These are phyloP conservation scores for Fusarium burgessii DNA, from an alignment of 2,329 filamentous ascomycete genomes.

Conservation along the genomic window DNA sequence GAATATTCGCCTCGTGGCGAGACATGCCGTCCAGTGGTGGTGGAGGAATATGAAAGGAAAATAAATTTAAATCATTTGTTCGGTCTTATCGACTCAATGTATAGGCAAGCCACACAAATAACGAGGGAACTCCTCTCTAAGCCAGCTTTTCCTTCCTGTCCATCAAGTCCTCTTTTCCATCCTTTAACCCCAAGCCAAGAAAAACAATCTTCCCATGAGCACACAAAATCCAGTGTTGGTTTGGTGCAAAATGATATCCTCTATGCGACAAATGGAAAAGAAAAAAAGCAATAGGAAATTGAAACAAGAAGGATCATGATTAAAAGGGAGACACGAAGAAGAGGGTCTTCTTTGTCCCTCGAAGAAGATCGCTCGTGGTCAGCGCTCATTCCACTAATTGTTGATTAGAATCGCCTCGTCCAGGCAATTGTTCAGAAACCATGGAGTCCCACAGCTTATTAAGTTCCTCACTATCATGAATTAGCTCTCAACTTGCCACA, in stretches of 20 bases:
- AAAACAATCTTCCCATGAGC: conserved; percentile 24
- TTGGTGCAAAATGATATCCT: conserved; percentile 36
- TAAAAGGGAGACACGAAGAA: not conserved
- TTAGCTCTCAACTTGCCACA: conserved; percentile 24
- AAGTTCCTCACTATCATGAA: conserved; percentile 50
- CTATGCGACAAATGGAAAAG: conserved; percentile 25
- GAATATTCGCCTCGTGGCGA: not conserved
- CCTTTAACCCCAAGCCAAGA: conserved; percentile 17
- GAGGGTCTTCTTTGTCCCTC: not conserved
- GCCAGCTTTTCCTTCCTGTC: conserved; percentile 2
- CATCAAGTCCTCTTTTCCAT: conserved; percentile 25
- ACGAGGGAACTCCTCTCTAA: conserved; percentile 22
- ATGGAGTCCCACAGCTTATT: conserved; percentile 53
- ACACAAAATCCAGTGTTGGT: conserved; percentile 43
- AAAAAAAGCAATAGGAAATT: not conserved
- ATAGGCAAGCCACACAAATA: not conserved
- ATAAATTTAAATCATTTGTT: not conserved
- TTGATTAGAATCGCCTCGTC: conserved; percentile 45
- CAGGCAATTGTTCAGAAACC: conserved; percentile 50
- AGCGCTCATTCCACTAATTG: conserved; percentile 42
- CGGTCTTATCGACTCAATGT: not conserved
- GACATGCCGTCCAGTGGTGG: not conserved
- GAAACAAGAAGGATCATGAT: not conserved
- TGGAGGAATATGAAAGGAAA: not conserved
- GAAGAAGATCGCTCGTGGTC: not conserved